Evolutionary conservation across 202 grass and related monocot species (phyloP), one percentile per base, ranked within the genome.

Genomic region (Dendrocalamus latiflorus): DNA sequence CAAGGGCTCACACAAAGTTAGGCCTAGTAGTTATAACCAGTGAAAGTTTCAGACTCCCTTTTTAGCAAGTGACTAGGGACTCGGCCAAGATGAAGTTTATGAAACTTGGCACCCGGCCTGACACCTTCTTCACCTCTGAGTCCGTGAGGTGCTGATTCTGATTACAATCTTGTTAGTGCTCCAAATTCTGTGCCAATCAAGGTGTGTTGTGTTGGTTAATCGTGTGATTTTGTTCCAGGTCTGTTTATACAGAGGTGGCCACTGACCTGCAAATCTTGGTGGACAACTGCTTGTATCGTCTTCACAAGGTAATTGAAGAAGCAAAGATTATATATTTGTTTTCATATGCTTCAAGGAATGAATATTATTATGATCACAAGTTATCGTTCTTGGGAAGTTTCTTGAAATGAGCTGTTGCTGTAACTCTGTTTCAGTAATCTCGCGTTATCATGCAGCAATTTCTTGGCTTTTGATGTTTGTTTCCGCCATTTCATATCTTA

Each of bases 191-290:
- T 15, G 51, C 15, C 16, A 51, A 33, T 74, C 43, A 20, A 73
- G 75, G 30, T 12, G 74, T 53, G 26, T 41, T 42, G 45, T 56
- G 34, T 55, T 64, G 36, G 12, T 45, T 85, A 68, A 72, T 72
- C 6, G 57, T 55, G 69, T 37, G 51, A 16, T 72, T 70, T 57
- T 54, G 14, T 49, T 75, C 48, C 86, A 99, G 97, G 91, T 94
- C 97, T 61, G 88, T 96, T 44, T 96, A 53, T 60, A 92, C 97
- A 37, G 97, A 99, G 87, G 97, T 99, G 36, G 80, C 97, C 60
- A 92, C 97, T 33, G 97, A 99, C 80, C 89, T 99, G 36, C 85
- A 84, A 81, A 99, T 99, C 93, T 63, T 94, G 28, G 93, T 99
- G 17, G 87, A 91, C 39, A 75, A 76, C 65, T 86, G 83, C 87